Evolutionary conservation across 805 yeast genomes (phyloP), one percentile per base, ranked within the genome.

Genomic region (Starmerella scarabaei): DNA sequence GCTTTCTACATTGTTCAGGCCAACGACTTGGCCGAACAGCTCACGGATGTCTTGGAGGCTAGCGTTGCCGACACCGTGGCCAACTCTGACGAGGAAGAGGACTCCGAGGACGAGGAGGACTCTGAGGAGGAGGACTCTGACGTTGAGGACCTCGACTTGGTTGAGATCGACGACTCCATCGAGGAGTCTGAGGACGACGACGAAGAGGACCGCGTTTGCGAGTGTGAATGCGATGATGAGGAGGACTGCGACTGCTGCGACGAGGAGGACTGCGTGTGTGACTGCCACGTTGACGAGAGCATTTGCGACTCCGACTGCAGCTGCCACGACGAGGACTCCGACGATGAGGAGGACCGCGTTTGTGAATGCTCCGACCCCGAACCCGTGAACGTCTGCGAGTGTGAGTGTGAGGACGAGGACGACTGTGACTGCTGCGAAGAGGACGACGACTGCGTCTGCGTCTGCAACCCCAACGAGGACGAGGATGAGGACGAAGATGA

Each of bases 1-100:
- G 54, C 53, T n/a, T 50, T 40, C 38, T 51, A 51, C 50, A 47
- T 51, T 34, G 52, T 50, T 29, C 45, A 41, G 38, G 46, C 47
- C 39, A 40, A 41, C 45, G 55, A 48, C 29, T 38, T 44, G 20
- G 39, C 49, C 23, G 42, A 40, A 40, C 42, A 42, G 37, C 47
- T 53, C 30, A 44, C 49, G 20, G 53, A 49, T 48, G 45, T 47
- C 29, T 50, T 52, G 31, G 51, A 49, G 44, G 47, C 43, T 30
- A 45, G 46, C 40, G 36, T 41, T 33, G 49, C 38, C 20, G 44
- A 41, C 36, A 47, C 35, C 30, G 34, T 45, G 19, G 47, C 44
- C 26, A 36, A 36, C 35, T 42, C 42, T 19, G 43, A 42, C 24
- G 40, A 39, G 20, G 42, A 42, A 37, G 30, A 35, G n/a, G 42